Percentiles rank a stretch among this genome's conserved stretches.
Evolutionary conservation across 176 grass and related monocot species (phyloP).

Genomic region (Zea luxurians): DNA sequence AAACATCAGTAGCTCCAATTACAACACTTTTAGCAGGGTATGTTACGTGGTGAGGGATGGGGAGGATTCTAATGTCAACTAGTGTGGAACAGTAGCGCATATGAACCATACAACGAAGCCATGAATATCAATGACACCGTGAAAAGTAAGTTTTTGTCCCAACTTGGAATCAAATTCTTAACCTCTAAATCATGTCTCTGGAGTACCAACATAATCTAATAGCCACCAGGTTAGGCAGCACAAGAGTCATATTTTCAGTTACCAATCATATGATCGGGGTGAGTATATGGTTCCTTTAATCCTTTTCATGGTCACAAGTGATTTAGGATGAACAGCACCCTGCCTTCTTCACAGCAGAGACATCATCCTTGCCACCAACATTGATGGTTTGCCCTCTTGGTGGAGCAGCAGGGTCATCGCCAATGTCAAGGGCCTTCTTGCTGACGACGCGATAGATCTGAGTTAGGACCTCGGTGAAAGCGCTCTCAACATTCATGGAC

Average conservation of each 20-base stretch:
- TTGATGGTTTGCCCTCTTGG: conserved; percentile 57
- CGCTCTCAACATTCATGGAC: conserved; percentile 48
- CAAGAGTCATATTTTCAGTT: conserved; percentile 37
- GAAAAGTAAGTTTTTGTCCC: conserved; percentile 31
- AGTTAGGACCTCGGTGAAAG: conserved; percentile 58
- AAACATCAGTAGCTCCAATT: conserved; percentile 22
- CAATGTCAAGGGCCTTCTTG: conserved; percentile 60
- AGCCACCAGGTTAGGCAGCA: conserved; percentile 33
- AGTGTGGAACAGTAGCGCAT: conserved; percentile 10
- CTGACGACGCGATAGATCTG: conserved; percentile 57
- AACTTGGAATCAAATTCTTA: conserved; percentile 9
- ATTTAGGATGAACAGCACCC: conserved; percentile 55
- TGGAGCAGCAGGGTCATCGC: conserved; percentile 54
- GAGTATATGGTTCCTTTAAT: conserved; percentile 43
- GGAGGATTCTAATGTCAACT: conserved; percentile 30
- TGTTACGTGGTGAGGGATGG: conserved; percentile 19
- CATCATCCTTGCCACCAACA: conserved; percentile 56
- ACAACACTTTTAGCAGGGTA: conserved; percentile 36
- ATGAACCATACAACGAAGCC: conserved; percentile 36
- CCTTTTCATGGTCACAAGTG: conserved; percentile 31
- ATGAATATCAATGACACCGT: not conserved
- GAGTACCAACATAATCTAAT: conserved; percentile 22
- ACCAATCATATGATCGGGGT: conserved; percentile 17
- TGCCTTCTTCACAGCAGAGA: conserved; percentile 49
- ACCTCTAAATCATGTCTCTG: conserved; percentile 19